These are phyloP conservation scores for Fusarium sacchari DNA, from an alignment of 2,329 filamentous ascomycete species.

Conservation along the genomic window DNA sequence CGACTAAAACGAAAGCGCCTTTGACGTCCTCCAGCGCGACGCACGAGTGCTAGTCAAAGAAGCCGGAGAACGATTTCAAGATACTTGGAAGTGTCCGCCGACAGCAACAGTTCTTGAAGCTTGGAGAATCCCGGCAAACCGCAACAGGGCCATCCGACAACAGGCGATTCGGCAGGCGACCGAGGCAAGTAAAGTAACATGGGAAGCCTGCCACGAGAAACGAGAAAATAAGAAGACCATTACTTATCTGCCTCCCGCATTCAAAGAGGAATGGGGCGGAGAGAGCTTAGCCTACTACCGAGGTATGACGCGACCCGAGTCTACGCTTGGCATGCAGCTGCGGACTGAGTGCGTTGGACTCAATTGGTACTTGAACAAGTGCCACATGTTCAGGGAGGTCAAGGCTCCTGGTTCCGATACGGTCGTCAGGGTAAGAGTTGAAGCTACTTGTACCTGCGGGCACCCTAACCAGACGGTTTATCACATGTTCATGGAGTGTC, in stretches of 20 bases:
- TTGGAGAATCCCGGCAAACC: not conserved
- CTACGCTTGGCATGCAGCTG: not conserved
- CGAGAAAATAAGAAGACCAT: not conserved
- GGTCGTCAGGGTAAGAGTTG: not conserved
- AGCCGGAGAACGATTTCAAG: not conserved
- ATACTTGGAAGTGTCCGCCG: not conserved
- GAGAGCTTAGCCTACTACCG: not conserved
- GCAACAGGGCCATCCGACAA: not conserved
- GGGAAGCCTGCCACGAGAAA: not conserved
- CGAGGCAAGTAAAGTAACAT: not conserved
- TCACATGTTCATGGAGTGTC: not conserved
- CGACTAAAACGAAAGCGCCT: not conserved
- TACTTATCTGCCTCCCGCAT: not conserved
- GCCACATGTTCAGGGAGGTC: not conserved
- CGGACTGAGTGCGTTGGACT: conserved; percentile 1
- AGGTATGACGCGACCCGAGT: not conserved
- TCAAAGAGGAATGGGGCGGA: not conserved
- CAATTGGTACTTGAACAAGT: not conserved
- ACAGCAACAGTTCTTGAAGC: not conserved
- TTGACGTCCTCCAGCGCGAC: not conserved
- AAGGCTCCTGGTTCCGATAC: not conserved
- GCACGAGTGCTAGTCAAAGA: not conserved
- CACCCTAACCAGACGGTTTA: not conserved
- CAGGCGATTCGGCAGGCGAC: not conserved
- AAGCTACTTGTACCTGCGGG: not conserved